A percentile compares a stretch with the other conserved stretches of the same genome.
Conservation (phyloP, 176 grass and related monocot genomes). For the Melocanna baccifera region DNA sequence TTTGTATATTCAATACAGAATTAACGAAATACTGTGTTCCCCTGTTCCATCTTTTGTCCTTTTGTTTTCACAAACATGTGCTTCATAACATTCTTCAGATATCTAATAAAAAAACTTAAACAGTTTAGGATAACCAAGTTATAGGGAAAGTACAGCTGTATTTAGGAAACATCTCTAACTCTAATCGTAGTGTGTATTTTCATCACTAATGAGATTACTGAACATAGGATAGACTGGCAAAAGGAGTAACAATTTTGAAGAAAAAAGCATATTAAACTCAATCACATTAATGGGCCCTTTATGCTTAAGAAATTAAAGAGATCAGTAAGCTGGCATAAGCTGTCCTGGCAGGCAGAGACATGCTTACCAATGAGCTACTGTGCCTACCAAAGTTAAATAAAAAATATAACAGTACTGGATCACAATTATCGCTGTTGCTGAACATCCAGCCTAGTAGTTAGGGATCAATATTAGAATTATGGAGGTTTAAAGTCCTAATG, state of each 20-base stretch:
- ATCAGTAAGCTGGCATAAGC: conserved; percentile 23
- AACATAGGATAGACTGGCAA: neutral
- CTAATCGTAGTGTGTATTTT: neutral
- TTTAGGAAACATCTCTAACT: conserved; percentile 4
- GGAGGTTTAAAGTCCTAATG: conserved; percentile 14
- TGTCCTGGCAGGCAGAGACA: conserved; percentile 30
- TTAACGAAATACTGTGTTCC: too few relatives aligned
- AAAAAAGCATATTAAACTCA: neutral
- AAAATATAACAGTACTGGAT: conserved; percentile 35
- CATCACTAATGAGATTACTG: neutral
- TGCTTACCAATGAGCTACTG: conserved; percentile 34
- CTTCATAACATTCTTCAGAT: neutral
- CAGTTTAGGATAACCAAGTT: neutral
- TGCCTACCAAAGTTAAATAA: conserved; percentile 29
- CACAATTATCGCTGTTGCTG: conserved; percentile 40
- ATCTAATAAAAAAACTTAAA: neutral
- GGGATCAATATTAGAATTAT: neutral
- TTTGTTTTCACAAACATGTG: too few relatives aligned
- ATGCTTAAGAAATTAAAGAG: neutral
- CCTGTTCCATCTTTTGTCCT: too few relatives aligned
- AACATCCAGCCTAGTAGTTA: conserved; percentile 33
- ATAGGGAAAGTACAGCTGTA: neutral
- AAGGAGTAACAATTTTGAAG: neutral
- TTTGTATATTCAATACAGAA: too few relatives aligned
- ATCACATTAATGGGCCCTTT: conserved; percentile 4